phyloP scores from a whole-genome alignment of 1,139 yeast species.

The Protomyces lactucae-debilis region DNA sequence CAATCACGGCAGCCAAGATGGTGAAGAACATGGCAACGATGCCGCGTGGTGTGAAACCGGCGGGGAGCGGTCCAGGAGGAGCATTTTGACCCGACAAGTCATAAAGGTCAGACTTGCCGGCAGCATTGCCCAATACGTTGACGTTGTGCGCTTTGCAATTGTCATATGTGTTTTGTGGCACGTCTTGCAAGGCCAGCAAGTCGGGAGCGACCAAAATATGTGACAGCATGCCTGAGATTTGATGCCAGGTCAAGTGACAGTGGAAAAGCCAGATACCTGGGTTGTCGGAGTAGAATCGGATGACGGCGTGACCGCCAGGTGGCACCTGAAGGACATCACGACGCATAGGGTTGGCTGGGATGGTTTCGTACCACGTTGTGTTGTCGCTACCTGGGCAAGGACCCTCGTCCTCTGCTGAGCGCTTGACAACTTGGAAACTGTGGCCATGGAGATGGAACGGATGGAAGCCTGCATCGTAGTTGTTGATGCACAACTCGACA shows the following conservation, averaged over 20 bases:
- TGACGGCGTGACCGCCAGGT: slow-evolving; percentile 64
- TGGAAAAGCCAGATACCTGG: slow-evolving; percentile 95
- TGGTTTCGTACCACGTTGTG: slow-evolving; percentile 48
- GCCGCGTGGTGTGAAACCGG: slow-evolving; percentile 86
- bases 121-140: slow-evolving; percentile 65
- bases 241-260: slow-evolving; percentile 76
- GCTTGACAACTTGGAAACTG: slow-evolving; percentile 60
- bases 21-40: slow-evolving; percentile 82
- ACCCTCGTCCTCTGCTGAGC: slow-evolving; percentile 52
- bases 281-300: slow-evolving; percentile 69
- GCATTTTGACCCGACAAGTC: slow-evolving; percentile 68
- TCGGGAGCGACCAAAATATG: slow-evolving; percentile 71
- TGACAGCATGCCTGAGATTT: slow-evolving; percentile 77
- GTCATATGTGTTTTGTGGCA: slow-evolving; percentile 13
- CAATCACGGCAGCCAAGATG: slow-evolving; percentile 69
- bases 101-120: slow-evolving; percentile 62
- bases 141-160: slow-evolving; percentile 39
- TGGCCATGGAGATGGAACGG: slow-evolving; percentile 91
- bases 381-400: slow-evolving; percentile 42
- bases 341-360: slow-evolving; percentile 53
- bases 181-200: slow-evolving; percentile 49
- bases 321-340: slow-evolving; percentile 66
- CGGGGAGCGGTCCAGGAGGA: slow-evolving; percentile 61
- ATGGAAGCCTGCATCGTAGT: slow-evolving; percentile 69
- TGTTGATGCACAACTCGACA: slow-evolving; percentile 63